Percentiles rank a stretch among this genome's conserved stretches.
Evolutionary conservation across 2,329 filamentous ascomycete genomes (phyloP).

Genomic region (Ceratocystis eucalypticola): DNA sequence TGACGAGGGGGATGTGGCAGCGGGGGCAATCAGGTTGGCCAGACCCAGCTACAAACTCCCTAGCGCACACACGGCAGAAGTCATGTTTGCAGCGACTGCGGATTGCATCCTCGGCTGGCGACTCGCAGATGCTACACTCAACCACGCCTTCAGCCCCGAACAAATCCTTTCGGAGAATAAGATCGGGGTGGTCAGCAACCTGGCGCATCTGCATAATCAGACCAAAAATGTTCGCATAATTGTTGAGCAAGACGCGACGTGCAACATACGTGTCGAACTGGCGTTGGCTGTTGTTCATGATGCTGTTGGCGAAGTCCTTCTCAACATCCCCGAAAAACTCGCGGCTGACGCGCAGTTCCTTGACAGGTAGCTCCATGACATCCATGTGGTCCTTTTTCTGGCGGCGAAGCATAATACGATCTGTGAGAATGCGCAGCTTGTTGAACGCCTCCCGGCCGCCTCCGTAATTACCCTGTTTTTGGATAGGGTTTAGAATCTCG

Average conservation of each 20-base stretch:
- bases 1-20: constrained; percentile 78
- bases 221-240: constrained; percentile 97
- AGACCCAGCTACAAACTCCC: constrained; percentile 55
- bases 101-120: constrained; percentile 88
- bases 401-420: constrained; percentile 88
- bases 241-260: constrained; percentile 86
- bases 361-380: constrained; percentile 91
- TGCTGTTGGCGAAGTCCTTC: constrained; percentile 85
- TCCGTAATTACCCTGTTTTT: constrained; percentile 45
- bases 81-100: constrained; percentile 87
- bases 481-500: constrained; percentile 77
- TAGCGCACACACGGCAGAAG: constrained; percentile 33
- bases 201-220: constrained; percentile 99
- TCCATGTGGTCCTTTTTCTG: constrained; percentile 88
- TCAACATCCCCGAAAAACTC: constrained; percentile 96
- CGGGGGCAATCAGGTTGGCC: constrained; percentile 70
- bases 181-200: constrained; percentile 88
- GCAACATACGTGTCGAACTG: constrained; percentile 94
- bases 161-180: constrained; percentile 64
- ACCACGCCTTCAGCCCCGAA: constrained; percentile 81
- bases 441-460: constrained; percentile 56
- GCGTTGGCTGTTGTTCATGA: constrained; percentile 82
- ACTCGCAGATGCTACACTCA: constrained; percentile 90
- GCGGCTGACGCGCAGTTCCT: constrained; percentile 80
- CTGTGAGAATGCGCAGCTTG: constrained; percentile 78